phyloP scores from a whole-genome alignment of 768 basidiomycete genomes.

The Russula compacta region DNA sequence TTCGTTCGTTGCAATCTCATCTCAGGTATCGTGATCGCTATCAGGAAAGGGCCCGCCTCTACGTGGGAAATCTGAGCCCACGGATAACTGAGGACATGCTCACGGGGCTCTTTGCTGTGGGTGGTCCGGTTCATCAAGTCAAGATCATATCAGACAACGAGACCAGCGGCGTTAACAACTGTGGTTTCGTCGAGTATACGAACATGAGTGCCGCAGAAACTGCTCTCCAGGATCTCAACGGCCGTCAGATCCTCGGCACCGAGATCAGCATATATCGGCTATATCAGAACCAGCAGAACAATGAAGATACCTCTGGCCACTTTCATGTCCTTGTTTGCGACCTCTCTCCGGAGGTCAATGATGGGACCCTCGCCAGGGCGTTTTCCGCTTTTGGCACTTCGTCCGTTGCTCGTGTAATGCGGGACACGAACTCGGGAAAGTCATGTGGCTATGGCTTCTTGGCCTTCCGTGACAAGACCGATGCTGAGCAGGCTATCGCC shows the following conservation, averaged over 20 bases:
- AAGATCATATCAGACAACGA: conserved; percentile 99
- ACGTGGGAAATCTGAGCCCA: conserved; percentile 96
- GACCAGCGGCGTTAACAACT: conserved; percentile 99
- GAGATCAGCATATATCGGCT: conserved; percentile 99
- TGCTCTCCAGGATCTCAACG: conserved; percentile 93
- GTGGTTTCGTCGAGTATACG: conserved; percentile 98
- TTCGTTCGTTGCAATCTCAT: conserved; percentile 4
- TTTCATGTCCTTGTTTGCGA: conserved; percentile 99
- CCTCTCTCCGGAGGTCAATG: conserved; percentile 97
- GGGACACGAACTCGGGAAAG: conserved; percentile 99
- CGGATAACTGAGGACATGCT: conserved; percentile 99
- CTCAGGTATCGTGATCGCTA: conserved; percentile 19
- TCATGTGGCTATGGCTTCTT: conserved; percentile 97
- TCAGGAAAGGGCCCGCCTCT: conserved; percentile 90
- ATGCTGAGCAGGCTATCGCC: conserved; percentile 97
- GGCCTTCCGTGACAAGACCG: conserved; percentile 97
- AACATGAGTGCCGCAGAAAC: conserved; percentile 99
- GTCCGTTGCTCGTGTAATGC: conserved; percentile 98
- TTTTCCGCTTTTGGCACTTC: conserved; percentile 95
- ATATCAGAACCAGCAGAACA: conserved; percentile 95
- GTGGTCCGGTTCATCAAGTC: conserved; percentile 95
- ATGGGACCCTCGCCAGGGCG: conserved; percentile 92
- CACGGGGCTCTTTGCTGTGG: conserved; percentile 93
- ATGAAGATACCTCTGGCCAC: conserved; percentile 96
- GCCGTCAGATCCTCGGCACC: conserved; percentile 98